Evolutionary conservation across 371 early-diverging fungal species (phyloP).

Genomic region (Apophysomyces variabilis): DNA sequence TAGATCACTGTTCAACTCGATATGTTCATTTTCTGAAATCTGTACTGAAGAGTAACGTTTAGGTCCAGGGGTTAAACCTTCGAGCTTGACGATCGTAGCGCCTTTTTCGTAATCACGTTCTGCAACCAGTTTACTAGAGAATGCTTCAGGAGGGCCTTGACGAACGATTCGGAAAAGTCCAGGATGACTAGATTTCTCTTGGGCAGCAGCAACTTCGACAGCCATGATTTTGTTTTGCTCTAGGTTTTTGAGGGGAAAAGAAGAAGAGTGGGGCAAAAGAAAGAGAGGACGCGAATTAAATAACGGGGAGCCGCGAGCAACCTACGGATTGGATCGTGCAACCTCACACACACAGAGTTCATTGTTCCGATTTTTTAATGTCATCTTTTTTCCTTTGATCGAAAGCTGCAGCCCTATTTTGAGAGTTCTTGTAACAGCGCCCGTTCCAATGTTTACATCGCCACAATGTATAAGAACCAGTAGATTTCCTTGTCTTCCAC

Average conservation of each 20-base stretch:
- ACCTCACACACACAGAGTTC: background rate
- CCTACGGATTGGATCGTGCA: background rate
- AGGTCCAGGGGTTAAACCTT: constrained; percentile 57
- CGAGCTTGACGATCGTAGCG: constrained; percentile 56
- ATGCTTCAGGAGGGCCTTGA: constrained; percentile 55
- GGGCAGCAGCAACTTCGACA: background rate
- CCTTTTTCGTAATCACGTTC: constrained; percentile 55
- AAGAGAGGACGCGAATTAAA: background rate
- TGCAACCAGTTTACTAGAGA: constrained; percentile 60
- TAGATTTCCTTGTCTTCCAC: too few relatives aligned
- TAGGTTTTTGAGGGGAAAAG: background rate
- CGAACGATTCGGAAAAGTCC: constrained; percentile 54
- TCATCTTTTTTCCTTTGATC: background rate
- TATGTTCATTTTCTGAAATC: constrained; percentile 60
- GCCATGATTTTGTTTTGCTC: background rate
- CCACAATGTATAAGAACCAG: too few relatives aligned
- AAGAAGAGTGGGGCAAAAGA: background rate
- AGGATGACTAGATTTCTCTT: constrained; percentile 50
- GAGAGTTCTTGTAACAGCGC: background rate
- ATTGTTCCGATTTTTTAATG: constrained; percentile 6
- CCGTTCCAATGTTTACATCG: background rate
- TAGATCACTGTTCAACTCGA: constrained; percentile 74
- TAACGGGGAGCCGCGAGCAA: background rate
- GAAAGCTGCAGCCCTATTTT: background rate
- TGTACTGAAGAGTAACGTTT: constrained; percentile 74